phyloP scores from a whole-genome alignment of 148 eudicot genomes.

The Vaccinium vitisidaea region DNA sequence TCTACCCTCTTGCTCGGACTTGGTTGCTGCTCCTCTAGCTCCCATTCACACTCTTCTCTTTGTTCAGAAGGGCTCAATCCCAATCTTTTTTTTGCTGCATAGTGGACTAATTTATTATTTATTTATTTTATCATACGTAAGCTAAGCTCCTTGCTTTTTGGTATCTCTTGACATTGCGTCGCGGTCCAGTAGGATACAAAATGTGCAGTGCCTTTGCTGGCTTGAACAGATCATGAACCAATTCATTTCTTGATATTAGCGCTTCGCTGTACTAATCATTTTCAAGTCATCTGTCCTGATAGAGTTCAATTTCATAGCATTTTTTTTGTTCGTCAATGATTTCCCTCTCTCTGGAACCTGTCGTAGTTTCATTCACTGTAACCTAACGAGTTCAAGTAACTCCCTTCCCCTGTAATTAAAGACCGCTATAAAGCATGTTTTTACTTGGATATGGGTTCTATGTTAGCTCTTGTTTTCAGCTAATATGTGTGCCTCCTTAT shows the following conservation, averaged over 20 bases:
- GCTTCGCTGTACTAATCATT: neutral
- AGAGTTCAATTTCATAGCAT: constrained; percentile 1
- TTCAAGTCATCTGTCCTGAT: neutral
- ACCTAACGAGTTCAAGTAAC: neutral
- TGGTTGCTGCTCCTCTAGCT: neutral
- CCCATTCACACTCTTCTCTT: neutral
- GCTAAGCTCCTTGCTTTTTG: constrained; percentile 4
- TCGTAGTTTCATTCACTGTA: neutral
- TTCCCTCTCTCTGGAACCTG: neutral
- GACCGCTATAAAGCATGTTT: neutral
- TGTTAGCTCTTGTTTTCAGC: neutral
- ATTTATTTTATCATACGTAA: neutral
- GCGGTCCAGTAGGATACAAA: neutral
- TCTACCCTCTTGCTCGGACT: neutral
- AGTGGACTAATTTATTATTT: neutral
- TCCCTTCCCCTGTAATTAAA: neutral
- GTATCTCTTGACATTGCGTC: neutral
- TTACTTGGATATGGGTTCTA: neutral
- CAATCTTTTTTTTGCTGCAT: neutral
- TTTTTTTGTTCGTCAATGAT: neutral
- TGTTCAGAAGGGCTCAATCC: neutral
- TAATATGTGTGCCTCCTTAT: constrained; percentile 2
- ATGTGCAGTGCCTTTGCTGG: constrained; percentile 3
- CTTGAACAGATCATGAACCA: neutral
- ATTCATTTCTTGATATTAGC: neutral